Conservation (phyloP, 2,329 filamentous ascomycete genomes). For the Lomentospora prolificans region DNA sequence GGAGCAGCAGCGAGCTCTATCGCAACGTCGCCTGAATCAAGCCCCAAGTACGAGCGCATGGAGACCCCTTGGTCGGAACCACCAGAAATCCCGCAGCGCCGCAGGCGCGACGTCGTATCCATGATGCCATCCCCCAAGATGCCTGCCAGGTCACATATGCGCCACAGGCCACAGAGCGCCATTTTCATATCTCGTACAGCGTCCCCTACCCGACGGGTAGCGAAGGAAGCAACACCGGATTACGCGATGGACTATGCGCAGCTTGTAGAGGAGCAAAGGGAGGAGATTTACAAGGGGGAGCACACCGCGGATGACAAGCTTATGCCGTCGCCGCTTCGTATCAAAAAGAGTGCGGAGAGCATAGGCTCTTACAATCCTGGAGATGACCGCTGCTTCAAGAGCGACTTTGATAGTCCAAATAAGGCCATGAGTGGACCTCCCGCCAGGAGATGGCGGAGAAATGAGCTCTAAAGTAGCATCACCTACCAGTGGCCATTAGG, state of each 20-base stretch:
- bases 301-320: neutral
- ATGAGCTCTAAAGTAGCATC: neutral
- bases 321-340: neutral
- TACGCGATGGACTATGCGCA: constrained; percentile 1
- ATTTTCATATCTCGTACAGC: neutral
- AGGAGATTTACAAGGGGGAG: neutral
- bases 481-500: neutral
- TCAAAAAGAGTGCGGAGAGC: neutral
- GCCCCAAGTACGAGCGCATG: neutral
- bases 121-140: neutral
- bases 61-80: neutral
- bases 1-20: neutral
- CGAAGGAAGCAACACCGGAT: neutral
- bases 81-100: neutral
- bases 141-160: neutral
- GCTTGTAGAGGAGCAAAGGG: constrained; percentile 3
- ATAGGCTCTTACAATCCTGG: neutral
- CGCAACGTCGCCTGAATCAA: neutral
- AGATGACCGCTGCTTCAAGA: neutral
- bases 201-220: neutral
- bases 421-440: neutral
- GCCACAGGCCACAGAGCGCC: neutral
- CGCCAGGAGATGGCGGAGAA: neutral
- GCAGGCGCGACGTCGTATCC: neutral
- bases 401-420: neutral